phyloP scores from a whole-genome alignment of 2,329 filamentous ascomycete genomes.

The Juglanconis oblonga region DNA sequence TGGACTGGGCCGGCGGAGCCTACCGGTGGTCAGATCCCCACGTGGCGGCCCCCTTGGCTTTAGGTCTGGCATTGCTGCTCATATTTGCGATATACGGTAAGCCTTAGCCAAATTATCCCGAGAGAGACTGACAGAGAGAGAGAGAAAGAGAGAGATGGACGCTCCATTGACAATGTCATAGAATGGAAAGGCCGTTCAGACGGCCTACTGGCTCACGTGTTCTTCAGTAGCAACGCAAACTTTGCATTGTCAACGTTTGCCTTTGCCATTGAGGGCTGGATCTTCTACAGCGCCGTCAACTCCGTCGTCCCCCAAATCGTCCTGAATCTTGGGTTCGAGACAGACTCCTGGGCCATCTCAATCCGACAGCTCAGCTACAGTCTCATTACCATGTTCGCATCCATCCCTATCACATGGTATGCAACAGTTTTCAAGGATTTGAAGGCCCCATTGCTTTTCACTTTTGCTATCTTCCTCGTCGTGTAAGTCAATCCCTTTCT shows the following conservation, averaged over 20 bases:
- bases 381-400: constrained; percentile 36
- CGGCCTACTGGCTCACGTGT: constrained; percentile 53
- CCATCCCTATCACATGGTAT: constrained; percentile 42
- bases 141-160: too few species aligned
- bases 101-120: constrained; percentile 11
- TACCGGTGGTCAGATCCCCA: constrained; percentile 38
- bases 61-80: constrained; percentile 39
- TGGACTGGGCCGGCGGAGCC: constrained; percentile 44
- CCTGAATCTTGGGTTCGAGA: constrained; percentile 46
- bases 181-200: constrained; percentile 55
- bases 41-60: constrained; percentile 37
- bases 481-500: constrained; percentile 32
- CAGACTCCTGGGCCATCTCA: constrained; percentile 43
- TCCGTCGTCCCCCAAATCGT: constrained; percentile 47
- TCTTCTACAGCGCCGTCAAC: constrained; percentile 54
- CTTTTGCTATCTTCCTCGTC: constrained; percentile 44
- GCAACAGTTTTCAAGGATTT: constrained; percentile 48
- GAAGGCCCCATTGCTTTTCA: constrained; percentile 42
- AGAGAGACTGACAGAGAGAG: too few species aligned
- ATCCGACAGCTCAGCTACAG: constrained; percentile 45
- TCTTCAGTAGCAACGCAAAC: constrained; percentile 52
- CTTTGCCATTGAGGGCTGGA: constrained; percentile 57
- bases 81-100: constrained; percentile 39
- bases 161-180: constrained; percentile 22
- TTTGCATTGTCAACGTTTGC: constrained; percentile 54